Conservation (phyloP, 352 stramenopile genomes). For the Globisporangium paddicum region DNA sequence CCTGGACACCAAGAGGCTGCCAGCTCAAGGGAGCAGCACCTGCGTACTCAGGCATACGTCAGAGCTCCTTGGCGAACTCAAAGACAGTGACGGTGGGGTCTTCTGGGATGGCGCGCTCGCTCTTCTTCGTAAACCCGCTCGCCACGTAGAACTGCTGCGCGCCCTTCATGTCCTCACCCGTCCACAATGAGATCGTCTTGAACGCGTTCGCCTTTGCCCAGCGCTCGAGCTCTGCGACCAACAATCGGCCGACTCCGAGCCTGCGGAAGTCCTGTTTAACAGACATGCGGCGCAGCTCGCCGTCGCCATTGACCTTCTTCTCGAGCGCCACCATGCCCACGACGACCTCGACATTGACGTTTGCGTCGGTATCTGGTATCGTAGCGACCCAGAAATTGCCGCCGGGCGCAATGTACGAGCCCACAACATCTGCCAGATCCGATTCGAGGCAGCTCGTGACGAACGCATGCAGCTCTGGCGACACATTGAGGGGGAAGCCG, state of each 20-base stretch:
- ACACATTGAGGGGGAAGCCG: not conserved
- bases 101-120: constrained; percentile 24
- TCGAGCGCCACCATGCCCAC: constrained; percentile 41
- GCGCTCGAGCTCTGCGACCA: constrained; percentile 34
- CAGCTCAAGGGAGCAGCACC: no score
- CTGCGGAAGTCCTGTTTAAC: constrained; percentile 29
- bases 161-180: constrained; percentile 28
- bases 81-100: constrained; percentile 30
- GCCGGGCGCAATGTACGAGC: constrained; percentile 11
- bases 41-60: no score
- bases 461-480: not conserved
- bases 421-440: constrained; percentile 7
- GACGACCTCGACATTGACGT: constrained; percentile 15
- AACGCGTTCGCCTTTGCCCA: constrained; percentile 33
- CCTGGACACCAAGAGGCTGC: no score
- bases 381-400: constrained; percentile 42
- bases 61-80: constrained; percentile 29
- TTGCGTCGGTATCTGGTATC: not conserved
- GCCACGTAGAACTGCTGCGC: constrained; percentile 31
- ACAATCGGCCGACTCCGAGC: constrained; percentile 28
- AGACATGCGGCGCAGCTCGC: constrained; percentile 44
- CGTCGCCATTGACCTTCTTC: constrained; percentile 19
- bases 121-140: constrained; percentile 24
- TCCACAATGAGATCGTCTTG: constrained; percentile 26
- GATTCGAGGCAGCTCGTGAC: constrained; percentile 9